These are phyloP conservation scores for Cyphellophora attinorum DNA, from an alignment of 2,329 filamentous ascomycete genomes.

Conservation along the genomic window DNA sequence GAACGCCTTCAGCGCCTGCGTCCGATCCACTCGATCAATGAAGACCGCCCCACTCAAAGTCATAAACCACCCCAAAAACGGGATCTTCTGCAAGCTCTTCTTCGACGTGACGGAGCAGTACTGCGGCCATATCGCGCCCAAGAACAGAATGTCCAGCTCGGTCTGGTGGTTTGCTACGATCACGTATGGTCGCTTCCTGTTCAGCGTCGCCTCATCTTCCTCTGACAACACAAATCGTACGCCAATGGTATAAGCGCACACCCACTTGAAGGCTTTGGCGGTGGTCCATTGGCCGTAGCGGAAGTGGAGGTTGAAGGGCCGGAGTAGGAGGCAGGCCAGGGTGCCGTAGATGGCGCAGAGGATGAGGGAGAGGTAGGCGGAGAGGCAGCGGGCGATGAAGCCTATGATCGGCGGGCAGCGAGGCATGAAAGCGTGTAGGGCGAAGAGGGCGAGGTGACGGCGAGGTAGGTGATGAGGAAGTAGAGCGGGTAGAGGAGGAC, in stretches of 20 bases:
- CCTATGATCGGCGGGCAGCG: slow-evolving; percentile 24
- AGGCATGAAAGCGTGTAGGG: slow-evolving; percentile 31
- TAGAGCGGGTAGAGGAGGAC: slow-evolving; percentile 26
- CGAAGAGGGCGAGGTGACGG: slow-evolving; percentile 49
- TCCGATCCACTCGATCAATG: slow-evolving; percentile 80
- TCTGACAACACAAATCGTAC: slow-evolving; percentile 60
- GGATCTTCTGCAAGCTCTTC: slow-evolving; percentile 65
- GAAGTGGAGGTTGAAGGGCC: slow-evolving; percentile 55
- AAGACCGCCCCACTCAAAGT: slow-evolving; percentile 80
- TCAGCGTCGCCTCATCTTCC: slow-evolving; percentile 56
- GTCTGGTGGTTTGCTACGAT: slow-evolving; percentile 95
- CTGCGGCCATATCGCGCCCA: slow-evolving; percentile 79
- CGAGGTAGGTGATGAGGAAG: slow-evolving; percentile 51
- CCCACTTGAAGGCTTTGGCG: slow-evolving; percentile 67
- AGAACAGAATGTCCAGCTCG: slow-evolving; percentile 87
- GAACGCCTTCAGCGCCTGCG: slow-evolving; percentile 77
- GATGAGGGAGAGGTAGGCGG: slow-evolving; percentile 35
- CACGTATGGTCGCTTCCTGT: slow-evolving; percentile 66
- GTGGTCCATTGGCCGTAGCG: slow-evolving; percentile 78
- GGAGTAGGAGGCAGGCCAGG: slow-evolving; percentile 60
- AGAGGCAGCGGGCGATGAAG: slow-evolving; percentile 36
- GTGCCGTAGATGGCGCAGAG: slow-evolving; percentile 62
- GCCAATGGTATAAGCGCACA: slow-evolving; percentile 67
- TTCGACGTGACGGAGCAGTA: slow-evolving; percentile 94
- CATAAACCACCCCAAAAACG: slow-evolving; percentile 94